These are phyloP conservation scores for Yamadazyma triangularis DNA, from an alignment of 1,139 yeast genomes.

Conservation along the genomic window DNA sequence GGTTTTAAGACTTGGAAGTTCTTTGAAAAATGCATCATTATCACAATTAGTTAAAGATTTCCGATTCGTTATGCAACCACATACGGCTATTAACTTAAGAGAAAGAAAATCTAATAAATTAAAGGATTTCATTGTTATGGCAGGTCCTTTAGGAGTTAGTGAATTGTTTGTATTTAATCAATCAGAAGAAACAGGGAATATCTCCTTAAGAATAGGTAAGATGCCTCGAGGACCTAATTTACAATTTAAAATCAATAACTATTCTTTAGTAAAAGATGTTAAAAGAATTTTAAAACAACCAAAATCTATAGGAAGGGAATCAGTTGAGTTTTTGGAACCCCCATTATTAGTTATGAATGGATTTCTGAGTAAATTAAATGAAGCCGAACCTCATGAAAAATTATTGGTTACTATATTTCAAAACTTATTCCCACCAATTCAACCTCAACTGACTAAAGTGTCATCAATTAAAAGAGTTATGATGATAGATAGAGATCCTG, in stretches of 20 bases:
- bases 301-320: constrained; percentile 60
- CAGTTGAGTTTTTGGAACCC: constrained; percentile 65
- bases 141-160: constrained; percentile 93
- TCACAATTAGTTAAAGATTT: constrained; percentile 83
- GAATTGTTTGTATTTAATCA: constrained; percentile 87
- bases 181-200: constrained; percentile 69
- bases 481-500: constrained; percentile 69
- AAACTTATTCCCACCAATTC: constrained; percentile 92
- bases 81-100: constrained; percentile 82
- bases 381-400: constrained; percentile 66
- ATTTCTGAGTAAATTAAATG: constrained; percentile 56
- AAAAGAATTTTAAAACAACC: constrained; percentile 63
- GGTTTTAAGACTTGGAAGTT: constrained; percentile 84
- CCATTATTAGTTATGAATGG: constrained; percentile 92
- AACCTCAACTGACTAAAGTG: constrained; percentile 74
- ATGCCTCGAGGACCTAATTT: constrained; percentile 95
- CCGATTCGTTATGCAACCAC: constrained; percentile 92
- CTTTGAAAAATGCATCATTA: constrained; percentile 75
- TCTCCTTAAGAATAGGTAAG: constrained; percentile 77
- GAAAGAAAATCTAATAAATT: constrained; percentile 85
- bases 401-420: constrained; percentile 87
- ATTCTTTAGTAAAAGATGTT: constrained; percentile 84
- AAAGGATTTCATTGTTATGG: constrained; percentile 91
- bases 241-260: constrained; percentile 71
- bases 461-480: constrained; percentile 77